Evolutionary conservation across 768 basidiomycete genomes (phyloP).

Genomic region (Leucocoprinus birnbaumii): DNA sequence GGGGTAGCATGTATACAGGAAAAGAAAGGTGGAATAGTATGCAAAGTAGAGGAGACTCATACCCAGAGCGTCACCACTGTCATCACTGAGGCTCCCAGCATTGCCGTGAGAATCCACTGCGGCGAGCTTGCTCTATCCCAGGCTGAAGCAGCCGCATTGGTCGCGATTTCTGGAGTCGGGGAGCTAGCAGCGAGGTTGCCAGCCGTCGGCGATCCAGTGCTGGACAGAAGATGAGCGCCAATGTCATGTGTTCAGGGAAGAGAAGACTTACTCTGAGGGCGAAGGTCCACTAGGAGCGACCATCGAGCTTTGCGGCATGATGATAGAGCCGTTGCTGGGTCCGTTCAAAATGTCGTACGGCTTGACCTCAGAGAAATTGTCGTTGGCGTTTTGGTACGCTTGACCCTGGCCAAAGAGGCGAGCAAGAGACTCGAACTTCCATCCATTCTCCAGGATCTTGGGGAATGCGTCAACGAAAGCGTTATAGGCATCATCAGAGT

Average conservation of each 20-base stretch:
- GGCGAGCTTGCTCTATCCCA: conserved; percentile 1
- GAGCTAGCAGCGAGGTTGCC: conserved; percentile 11
- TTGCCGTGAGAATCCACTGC: conserved; percentile 2
- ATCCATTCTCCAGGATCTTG: conserved; percentile 61
- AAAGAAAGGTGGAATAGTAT: conserved; percentile 8
- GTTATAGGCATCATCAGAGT: conserved; percentile 52
- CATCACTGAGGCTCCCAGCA: conserved; percentile 2
- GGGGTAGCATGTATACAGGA: conserved; percentile 1
- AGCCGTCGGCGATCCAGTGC: conserved; percentile 1
- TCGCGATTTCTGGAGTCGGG: background rate
- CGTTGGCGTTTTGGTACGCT: conserved; percentile 46
- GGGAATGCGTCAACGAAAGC: conserved; percentile 70
- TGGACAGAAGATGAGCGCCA: background rate
- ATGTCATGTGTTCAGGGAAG: no score
- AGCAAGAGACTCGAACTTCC: conserved; percentile 63
- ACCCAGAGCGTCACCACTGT: conserved; percentile 8
- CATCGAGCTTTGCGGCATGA: background rate
- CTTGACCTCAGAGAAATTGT: conserved; percentile 26
- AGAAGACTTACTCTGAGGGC: background rate
- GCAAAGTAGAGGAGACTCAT: background rate
- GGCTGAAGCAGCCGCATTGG: background rate
- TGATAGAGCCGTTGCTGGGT: conserved; percentile 2
- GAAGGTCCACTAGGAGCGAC: background rate
- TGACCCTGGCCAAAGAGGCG: conserved; percentile 33
- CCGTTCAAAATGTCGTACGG: conserved; percentile 13